These are phyloP conservation scores for Ophiostoma perfectum DNA, from an alignment of 2,329 filamentous ascomycete species.

Conservation along the genomic window DNA sequence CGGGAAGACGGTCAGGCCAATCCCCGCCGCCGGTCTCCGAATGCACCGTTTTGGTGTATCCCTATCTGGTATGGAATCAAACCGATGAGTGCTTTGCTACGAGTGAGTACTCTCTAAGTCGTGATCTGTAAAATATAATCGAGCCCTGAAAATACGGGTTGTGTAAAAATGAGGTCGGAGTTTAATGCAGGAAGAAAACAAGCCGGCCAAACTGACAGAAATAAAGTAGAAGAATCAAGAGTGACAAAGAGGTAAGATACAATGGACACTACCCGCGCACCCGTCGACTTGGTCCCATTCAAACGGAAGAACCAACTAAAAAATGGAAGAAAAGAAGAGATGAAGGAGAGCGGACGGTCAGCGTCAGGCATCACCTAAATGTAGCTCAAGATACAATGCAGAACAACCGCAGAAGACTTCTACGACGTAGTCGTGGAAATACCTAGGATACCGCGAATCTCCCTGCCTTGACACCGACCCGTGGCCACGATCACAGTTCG, in stretches of 20 bases:
- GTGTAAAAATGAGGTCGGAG: not conserved
- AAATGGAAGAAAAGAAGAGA: not conserved
- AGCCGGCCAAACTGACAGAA: not conserved
- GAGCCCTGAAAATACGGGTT: not conserved
- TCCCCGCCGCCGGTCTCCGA: not conserved
- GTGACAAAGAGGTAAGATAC: not conserved
- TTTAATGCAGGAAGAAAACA: slow-evolving; percentile 2
- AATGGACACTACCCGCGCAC: not conserved
- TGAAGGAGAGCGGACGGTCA: not conserved
- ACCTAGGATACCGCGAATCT: no score
- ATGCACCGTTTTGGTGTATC: no score
- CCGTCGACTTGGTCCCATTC: not conserved
- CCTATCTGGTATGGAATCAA: no score
- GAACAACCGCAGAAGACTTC: no score
- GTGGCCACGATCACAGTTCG: not conserved
- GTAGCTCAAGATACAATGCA: no score
- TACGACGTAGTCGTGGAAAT: no score
- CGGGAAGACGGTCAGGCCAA: not conserved
- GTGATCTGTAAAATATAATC: not conserved
- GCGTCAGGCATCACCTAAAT: no score
- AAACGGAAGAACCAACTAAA: no score
- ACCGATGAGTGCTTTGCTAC: no score
- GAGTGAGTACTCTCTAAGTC: no score
- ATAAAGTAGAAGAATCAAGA: not conserved
- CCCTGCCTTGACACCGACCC: not conserved